Evolutionary conservation across 1,284 basidiomycete species (phyloP).

Genomic region (Sanghuangporus baumii): DNA sequence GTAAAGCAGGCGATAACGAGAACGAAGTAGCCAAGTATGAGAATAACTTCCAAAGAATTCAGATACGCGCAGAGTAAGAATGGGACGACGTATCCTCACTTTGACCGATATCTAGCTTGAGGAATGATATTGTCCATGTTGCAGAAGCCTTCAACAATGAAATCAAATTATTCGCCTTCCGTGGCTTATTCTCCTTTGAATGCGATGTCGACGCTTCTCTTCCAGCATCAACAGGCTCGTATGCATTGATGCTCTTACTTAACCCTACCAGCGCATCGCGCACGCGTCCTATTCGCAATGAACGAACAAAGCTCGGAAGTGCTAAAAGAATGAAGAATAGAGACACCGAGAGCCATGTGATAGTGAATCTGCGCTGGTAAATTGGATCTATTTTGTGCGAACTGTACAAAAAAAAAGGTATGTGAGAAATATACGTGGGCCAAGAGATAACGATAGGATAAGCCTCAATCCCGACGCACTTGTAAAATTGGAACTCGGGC

Average conservation of each 20-base stretch:
- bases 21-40: slow-evolving; percentile 45
- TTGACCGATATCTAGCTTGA: slow-evolving; percentile 43
- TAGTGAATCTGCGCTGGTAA: slow-evolving; percentile 74
- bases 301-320: slow-evolving; percentile 45
- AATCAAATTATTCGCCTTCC: slow-evolving; percentile 22
- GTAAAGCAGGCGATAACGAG: slow-evolving; percentile 51
- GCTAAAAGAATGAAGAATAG: slow-evolving; percentile 48
- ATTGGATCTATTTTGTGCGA: slow-evolving; percentile 74
- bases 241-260: slow-evolving; percentile 33
- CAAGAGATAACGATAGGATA: background rate
- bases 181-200: background rate
- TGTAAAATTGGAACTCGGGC: slow-evolving; percentile 53
- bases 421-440: background rate
- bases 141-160: slow-evolving; percentile 27
- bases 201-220: background rate
- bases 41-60: slow-evolving; percentile 34
- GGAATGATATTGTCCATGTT: slow-evolving; percentile 37
- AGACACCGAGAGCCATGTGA: slow-evolving; percentile 62
- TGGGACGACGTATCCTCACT: slow-evolving; percentile 26
- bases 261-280: slow-evolving; percentile 45
- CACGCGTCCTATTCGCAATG: slow-evolving; percentile 36
- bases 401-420: slow-evolving; percentile 32
- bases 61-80: slow-evolving; percentile 15
- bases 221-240: slow-evolving; percentile 20
- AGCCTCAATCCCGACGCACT: slow-evolving; percentile 40